Evolutionary conservation across 2,329 filamentous ascomycete species (phyloP).

Genomic region (Pseudonectria buxi): DNA sequence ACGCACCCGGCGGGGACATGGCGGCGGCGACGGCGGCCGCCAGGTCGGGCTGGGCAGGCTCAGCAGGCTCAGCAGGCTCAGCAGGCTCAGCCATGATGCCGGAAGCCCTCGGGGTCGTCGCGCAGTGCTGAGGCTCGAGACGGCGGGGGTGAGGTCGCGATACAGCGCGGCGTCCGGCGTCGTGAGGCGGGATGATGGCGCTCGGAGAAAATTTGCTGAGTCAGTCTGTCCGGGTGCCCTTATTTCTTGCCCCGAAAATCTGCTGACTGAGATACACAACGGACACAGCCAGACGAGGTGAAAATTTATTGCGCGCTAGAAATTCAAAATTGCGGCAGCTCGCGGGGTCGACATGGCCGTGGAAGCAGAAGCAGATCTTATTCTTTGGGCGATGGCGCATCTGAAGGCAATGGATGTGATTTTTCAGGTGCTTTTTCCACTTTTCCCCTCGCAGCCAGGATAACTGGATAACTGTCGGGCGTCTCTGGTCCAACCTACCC

Average conservation of each 20-base stretch:
- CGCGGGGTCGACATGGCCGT: too few species aligned
- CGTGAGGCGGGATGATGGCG: slow-evolving; percentile 23
- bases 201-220: slow-evolving; percentile 38
- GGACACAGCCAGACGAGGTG: slow-evolving; percentile 16
- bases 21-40: slow-evolving; percentile 24
- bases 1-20: slow-evolving; percentile 31
- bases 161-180: slow-evolving; percentile 14
- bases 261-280: slow-evolving; percentile 34
- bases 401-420: too few species aligned
- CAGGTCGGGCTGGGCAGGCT: slow-evolving; percentile 32
- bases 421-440: too few species aligned
- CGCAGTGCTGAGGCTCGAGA: slow-evolving; percentile 13
- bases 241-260: slow-evolving; percentile 34
- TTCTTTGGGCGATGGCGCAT: too few species aligned
- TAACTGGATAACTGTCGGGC: too few species aligned
- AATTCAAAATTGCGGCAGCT: slow-evolving; percentile 12
- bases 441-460: too few species aligned
- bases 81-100: slow-evolving; percentile 36
- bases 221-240: slow-evolving; percentile 31
- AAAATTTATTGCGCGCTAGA: slow-evolving; percentile 15
- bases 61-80: slow-evolving; percentile 33
- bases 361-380: too few species aligned
- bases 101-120: slow-evolving; percentile 23
- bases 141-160: slow-evolving; percentile 13
- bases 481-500: too few species aligned